Evolutionary conservation across 441 rosid species (phyloP).

Genomic region (Viola pubescens): DNA sequence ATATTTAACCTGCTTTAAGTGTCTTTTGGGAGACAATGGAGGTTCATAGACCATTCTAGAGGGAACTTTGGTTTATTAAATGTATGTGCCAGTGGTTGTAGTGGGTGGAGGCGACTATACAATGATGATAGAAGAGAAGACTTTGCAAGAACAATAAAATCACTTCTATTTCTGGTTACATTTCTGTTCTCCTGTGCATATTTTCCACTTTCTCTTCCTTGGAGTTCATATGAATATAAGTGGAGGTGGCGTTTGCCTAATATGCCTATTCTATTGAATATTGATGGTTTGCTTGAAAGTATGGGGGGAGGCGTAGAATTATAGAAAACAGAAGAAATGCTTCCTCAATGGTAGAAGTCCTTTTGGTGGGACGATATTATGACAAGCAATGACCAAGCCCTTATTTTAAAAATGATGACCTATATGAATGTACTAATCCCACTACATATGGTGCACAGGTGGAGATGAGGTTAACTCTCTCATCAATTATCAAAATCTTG

Average conservation of each 20-base stretch:
- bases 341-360: neutral
- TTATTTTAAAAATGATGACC: too few species aligned
- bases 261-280: too few species aligned
- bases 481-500: slow-evolving; percentile 14
- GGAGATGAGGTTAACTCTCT: slow-evolving; percentile 14
- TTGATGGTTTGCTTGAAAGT: neutral
- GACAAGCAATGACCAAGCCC: neutral
- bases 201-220: too few species aligned
- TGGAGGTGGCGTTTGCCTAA: too few species aligned
- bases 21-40: slow-evolving; percentile 4
- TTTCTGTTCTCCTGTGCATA: neutral
- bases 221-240: too few species aligned
- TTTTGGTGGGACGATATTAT: neutral
- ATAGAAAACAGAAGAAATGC: neutral
- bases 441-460: slow-evolving; percentile 17
- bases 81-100: slow-evolving; percentile 1
- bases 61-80: slow-evolving; percentile 1
- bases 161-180: neutral
- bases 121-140: neutral
- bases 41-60: slow-evolving; percentile 1
- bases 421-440: neutral
- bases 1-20: neutral
- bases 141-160: neutral
- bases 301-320: neutral
- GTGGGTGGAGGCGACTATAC: slow-evolving; percentile 1